These are phyloP conservation scores for Fusarium pseudoanthophilum DNA, from an alignment of 2,329 filamentous ascomycete species.

Conservation along the genomic window DNA sequence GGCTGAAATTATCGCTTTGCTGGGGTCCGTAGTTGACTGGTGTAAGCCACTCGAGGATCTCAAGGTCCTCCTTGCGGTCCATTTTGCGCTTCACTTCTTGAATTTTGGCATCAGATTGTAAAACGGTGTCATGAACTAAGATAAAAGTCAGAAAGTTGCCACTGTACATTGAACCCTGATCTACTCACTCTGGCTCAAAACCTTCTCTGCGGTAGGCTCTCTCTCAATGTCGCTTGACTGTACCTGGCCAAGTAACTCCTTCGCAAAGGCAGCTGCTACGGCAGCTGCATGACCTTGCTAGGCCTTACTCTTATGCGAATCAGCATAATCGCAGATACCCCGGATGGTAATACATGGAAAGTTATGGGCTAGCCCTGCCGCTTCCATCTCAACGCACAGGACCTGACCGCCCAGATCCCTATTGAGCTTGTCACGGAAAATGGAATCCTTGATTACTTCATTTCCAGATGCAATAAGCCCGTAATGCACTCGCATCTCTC, in stretches of 20 bases:
- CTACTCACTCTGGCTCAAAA: background rate
- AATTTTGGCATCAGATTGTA: rapidly evolving
- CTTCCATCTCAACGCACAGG: background rate
- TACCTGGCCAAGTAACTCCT: background rate
- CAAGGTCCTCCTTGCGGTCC: rapidly evolving
- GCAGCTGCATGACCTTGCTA: background rate
- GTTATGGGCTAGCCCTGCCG: background rate
- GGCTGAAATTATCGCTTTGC: rapidly evolving
- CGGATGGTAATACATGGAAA: background rate
- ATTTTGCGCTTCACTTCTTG: background rate
- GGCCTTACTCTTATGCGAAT: background rate
- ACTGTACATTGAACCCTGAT: too few relatives aligned
- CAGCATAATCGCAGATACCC: background rate
- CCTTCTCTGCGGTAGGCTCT: rapidly evolving
- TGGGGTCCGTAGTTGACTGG: rapidly evolving
- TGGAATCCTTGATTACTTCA: background rate
- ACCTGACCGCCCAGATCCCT: background rate
- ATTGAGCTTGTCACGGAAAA: background rate
- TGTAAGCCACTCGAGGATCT: background rate
- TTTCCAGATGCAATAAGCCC: background rate
- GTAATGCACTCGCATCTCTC: background rate
- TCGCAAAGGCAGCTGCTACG: background rate
- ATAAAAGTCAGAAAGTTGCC: rapidly evolving
- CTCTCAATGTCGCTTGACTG: background rate
- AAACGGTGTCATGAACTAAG: background rate